Percentiles rank a stretch among this genome's conserved stretches.
These are phyloP conservation scores for Microstegium vimineum DNA, from an alignment of 176 grass and related monocot species.

Conservation along the genomic window DNA sequence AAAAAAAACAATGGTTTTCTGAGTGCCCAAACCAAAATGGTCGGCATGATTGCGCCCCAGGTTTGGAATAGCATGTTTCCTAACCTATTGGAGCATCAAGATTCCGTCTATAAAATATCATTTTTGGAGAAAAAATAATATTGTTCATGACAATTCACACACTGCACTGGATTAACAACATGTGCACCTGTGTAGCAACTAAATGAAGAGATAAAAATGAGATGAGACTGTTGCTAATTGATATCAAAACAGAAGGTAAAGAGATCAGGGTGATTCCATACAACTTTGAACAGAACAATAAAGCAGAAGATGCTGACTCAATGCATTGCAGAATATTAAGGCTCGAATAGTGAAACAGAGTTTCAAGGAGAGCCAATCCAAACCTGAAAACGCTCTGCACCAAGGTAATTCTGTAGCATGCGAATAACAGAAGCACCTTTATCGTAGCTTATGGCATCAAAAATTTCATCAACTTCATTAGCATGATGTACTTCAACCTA, in stretches of 20 bases:
- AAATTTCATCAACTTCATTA: constrained; percentile 75
- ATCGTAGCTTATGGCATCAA: constrained; percentile 88
- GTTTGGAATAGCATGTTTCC: background rate
- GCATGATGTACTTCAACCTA: constrained; percentile 89
- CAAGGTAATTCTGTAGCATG: constrained; percentile 91
- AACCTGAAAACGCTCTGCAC: constrained; percentile 85
- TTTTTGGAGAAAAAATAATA: background rate
- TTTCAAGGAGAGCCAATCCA: constrained; percentile 13
- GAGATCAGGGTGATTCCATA: constrained; percentile 1
- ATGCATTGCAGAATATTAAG: background rate
- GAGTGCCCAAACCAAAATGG: background rate
- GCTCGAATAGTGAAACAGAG: background rate
- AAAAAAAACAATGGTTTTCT: background rate
- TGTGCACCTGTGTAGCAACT: background rate
- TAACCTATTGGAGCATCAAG: background rate
- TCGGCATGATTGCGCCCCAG: background rate
- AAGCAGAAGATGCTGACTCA: constrained; percentile 3
- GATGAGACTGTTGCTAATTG: background rate
- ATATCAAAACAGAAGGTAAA: constrained; percentile 20
- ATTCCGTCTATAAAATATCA: background rate
- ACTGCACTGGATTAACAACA: background rate
- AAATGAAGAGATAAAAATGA: constrained; percentile 17
- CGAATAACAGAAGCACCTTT: constrained; percentile 79
- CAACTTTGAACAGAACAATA: background rate
- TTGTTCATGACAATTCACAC: background rate